Percentiles rank a stretch among this genome's conserved stretches.
Conservation (phyloP, 2,329 filamentous ascomycete species). For the Cladosporium austrohemisphaericum region DNA sequence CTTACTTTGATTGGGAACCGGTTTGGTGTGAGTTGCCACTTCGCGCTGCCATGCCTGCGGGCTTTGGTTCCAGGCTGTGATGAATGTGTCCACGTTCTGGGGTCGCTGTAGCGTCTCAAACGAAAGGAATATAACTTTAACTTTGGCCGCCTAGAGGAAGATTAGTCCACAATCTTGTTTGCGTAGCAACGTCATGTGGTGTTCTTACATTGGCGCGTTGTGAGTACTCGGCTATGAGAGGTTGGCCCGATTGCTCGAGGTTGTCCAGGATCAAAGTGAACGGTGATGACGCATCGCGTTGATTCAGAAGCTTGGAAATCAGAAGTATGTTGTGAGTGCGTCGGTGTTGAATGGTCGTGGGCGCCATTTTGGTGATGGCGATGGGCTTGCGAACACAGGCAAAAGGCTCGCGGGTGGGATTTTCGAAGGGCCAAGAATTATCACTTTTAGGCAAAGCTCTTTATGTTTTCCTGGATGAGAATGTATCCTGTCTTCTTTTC, state of each 20-base stretch:
- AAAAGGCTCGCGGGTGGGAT: no score
- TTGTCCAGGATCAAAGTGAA: conserved; percentile 83
- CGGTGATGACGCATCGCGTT: conserved; percentile 74
- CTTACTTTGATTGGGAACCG: background rate
- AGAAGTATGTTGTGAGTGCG: conserved; percentile 81
- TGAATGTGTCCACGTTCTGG: conserved; percentile 61
- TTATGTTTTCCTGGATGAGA: no score
- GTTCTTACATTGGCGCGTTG: conserved; percentile 63
- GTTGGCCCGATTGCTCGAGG: conserved; percentile 72
- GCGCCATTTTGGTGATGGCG: background rate
- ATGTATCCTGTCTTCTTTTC: no score
- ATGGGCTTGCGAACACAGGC: no score
- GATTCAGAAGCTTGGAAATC: conserved; percentile 74
- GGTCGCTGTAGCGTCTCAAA: conserved; percentile 69
- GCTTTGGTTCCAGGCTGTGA: conserved; percentile 41
- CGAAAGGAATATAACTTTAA: conserved; percentile 70
- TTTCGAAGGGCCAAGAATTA: background rate
- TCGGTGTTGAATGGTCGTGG: conserved; percentile 49
- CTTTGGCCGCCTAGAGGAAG: conserved; percentile 62
- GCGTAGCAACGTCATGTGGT: no score
- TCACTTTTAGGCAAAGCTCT: no score
- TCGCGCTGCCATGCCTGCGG: conserved; percentile 31
- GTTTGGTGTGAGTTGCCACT: conserved; percentile 19
- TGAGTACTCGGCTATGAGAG: conserved; percentile 70
- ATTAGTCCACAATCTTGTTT: no score